Evolutionary conservation across 495 filamentous ascomycete genomes (phyloP), one percentile per base, ranked within the genome.

Genomic region (Penicillium psychrofluorescens): DNA sequence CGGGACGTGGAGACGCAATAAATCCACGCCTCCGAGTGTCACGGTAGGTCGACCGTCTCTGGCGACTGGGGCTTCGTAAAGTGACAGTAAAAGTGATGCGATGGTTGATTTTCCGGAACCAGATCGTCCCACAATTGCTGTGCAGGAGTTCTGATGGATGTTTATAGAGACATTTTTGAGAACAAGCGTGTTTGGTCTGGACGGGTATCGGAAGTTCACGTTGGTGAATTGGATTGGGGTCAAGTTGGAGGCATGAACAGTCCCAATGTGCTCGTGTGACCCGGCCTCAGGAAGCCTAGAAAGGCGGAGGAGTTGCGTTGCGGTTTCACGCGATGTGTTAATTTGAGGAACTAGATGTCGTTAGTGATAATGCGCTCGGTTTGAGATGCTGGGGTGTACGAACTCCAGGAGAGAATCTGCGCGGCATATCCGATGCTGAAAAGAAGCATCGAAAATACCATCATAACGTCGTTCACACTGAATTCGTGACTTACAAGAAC

Each of bases 101-200:
- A 96, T 76, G 1, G 94, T 97, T 11, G 83, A 89, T 67, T 98
- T 98, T 0, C 92, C 91, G 16, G 79, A 85, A 0, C 94, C 94
- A 0, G 90, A 95, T 4, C 76, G 61, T 10, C 89, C 90, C 11
- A 92, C 88, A 29, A 95, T 77, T 5, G 87, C 88, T 4, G 79
- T 85, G 46, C 75, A 83, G 0, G 72, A 79, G 13, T 79, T 78
- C 1, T 68, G 50, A 7, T 69, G 46, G 44, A 95, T 75, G 1
- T 50, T 62, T n/a, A 94, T 56, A 32, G 68, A 79, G 36, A 94
- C 55, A 36, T 76, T 60, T 10, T 66, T 66, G 6, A 95, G 66
- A 7, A 85, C 76, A 0, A 39, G 48, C 1, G 74, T 63, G 2
- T 67, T 59, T 0, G 75, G 74, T 0, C 78, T 67, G 2, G 70